phyloP scores from a whole-genome alignment of 1,284 basidiomycete species.

The Tylopilus sp. region DNA sequence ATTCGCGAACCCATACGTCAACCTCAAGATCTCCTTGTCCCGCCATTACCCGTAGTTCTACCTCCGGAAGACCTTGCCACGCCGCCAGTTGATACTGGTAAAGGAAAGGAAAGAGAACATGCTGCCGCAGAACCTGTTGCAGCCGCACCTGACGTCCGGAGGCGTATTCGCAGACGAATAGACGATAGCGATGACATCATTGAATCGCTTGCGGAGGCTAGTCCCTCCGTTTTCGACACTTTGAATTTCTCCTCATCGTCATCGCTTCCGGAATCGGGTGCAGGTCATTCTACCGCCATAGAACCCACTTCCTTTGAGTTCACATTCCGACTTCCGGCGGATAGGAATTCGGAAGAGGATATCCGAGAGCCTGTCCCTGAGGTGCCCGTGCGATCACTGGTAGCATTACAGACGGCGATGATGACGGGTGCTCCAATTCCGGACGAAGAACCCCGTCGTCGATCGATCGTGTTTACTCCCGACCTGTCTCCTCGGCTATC shows the following conservation, averaged over 20 bases:
- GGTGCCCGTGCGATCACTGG: slow-evolving; percentile 21
- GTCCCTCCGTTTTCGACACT: slow-evolving; percentile 4
- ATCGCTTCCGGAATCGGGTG: not conserved
- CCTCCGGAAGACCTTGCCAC: slow-evolving; percentile 1
- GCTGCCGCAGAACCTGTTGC: not conserved
- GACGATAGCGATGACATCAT: slow-evolving; percentile 8
- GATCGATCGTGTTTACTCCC: slow-evolving; percentile 24
- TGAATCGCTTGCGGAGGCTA: slow-evolving; percentile 6
- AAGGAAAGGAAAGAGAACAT: slow-evolving; percentile 28
- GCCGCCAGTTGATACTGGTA: slow-evolving; percentile 4
- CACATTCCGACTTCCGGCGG: slow-evolving; percentile 24
- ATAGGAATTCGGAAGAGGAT: slow-evolving; percentile 13
- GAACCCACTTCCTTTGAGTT: slow-evolving; percentile 29
- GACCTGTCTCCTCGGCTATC: slow-evolving; percentile 17
- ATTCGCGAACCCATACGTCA: slow-evolving; percentile 17
- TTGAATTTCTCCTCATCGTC: slow-evolving; percentile 1
- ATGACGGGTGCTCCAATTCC: slow-evolving; percentile 26
- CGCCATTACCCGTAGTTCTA: slow-evolving; percentile 6
- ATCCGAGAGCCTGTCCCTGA: slow-evolving; percentile 29
- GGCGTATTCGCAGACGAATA: slow-evolving; percentile 17
- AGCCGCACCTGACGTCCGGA: slow-evolving; percentile 7
- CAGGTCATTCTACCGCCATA: slow-evolving; percentile 9
- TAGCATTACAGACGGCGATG: slow-evolving; percentile 25
- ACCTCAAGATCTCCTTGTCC: slow-evolving; percentile 14
- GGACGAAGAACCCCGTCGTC: slow-evolving; percentile 27